Percentiles rank a stretch among this genome's conserved stretches.
These are phyloP conservation scores for Adansonia gregorii DNA, from an alignment of 441 rosid genomes.

Conservation along the genomic window DNA sequence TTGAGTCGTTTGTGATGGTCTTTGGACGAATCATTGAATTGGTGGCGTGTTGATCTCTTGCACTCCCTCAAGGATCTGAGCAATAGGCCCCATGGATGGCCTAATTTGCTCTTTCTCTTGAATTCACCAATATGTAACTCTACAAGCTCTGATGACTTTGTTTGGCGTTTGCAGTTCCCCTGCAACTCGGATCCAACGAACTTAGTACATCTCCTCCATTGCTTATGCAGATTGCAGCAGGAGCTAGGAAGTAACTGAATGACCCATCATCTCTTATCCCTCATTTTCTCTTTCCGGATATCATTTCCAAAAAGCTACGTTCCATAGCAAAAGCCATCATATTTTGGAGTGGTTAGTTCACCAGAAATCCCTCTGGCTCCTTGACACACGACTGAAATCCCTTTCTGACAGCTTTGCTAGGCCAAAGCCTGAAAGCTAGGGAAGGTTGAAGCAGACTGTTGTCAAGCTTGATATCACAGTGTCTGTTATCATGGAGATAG, in stretches of 20 bases:
- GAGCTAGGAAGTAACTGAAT: slow-evolving; percentile 56
- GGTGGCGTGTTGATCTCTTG: slow-evolving; percentile 55
- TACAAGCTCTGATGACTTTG: slow-evolving; percentile 42
- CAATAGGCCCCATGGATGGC: slow-evolving; percentile 74
- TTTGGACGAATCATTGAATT: slow-evolving; percentile 35
- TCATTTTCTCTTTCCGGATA: slow-evolving; percentile 71
- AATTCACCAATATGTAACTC: slow-evolving; percentile 73
- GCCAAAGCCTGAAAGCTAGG: slow-evolving; percentile 80
- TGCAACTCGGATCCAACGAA: slow-evolving; percentile 54
- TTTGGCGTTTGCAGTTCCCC: slow-evolving; percentile 42
- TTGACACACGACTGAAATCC: slow-evolving; percentile 74
- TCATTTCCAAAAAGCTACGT: slow-evolving; percentile 74
- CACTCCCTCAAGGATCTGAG: slow-evolving; percentile 77
- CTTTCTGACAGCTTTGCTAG: slow-evolving; percentile 76
- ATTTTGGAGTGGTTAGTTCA: slow-evolving; percentile 69
- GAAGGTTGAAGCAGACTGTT: slow-evolving; percentile 67
- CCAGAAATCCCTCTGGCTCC: slow-evolving; percentile 87
- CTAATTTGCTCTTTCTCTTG: slow-evolving; percentile 67
- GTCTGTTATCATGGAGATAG: slow-evolving; percentile 65
- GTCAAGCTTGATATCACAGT: slow-evolving; percentile 81
- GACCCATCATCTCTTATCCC: slow-evolving; percentile 48
- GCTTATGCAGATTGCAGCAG: slow-evolving; percentile 47
- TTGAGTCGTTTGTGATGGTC: not conserved
- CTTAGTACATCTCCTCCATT: slow-evolving; percentile 50
- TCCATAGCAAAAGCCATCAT: slow-evolving; percentile 81